phyloP scores from a whole-genome alignment of 805 yeast species.

The Maudiozyma serrabonitensis region DNA sequence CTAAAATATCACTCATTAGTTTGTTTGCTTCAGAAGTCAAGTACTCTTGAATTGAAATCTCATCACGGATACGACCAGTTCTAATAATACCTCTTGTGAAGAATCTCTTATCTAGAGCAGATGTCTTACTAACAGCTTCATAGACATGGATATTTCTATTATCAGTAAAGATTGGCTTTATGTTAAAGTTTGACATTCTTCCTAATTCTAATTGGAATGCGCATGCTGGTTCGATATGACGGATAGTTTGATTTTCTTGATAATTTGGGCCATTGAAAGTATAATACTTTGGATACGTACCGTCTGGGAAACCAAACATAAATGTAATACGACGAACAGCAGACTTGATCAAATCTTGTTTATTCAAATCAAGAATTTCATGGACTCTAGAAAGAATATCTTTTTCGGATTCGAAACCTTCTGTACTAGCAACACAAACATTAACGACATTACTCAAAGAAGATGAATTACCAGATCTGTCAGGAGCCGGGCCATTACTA shows the following conservation, averaged over 20 bases:
- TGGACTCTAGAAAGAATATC: constrained; percentile 54
- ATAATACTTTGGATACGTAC: constrained; percentile 88
- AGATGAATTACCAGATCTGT: constrained; percentile 31
- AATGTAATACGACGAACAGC: constrained; percentile 89
- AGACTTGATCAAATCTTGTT: constrained; percentile 58
- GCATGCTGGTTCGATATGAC: constrained; percentile 96
- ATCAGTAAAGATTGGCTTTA: constrained; percentile 90
- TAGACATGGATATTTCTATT: constrained; percentile 96
- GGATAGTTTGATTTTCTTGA: constrained; percentile 80
- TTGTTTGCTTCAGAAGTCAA: constrained; percentile 94
- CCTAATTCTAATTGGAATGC: constrained; percentile 95
- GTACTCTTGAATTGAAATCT: constrained; percentile 85
- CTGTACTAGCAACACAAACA: constrained; percentile 63
- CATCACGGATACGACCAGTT: constrained; percentile 91
- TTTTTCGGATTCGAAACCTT: constrained; percentile 63
- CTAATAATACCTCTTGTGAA: constrained; percentile 96
- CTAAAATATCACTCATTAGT: constrained; percentile 90
- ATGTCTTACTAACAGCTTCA: constrained; percentile 90
- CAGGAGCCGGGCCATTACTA: constrained; percentile 40
- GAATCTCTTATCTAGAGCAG: constrained; percentile 87
- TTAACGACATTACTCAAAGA: constrained; percentile 72
- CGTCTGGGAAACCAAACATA: constrained; percentile 73
- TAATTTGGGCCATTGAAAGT: constrained; percentile 88
- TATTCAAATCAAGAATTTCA: constrained; percentile 56
- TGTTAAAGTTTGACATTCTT: constrained; percentile 88